A percentile compares a stretch with the other conserved stretches of the same genome.
Conservation (phyloP, 768 basidiomycete genomes). For the Lyophyllum shimeji region DNA sequence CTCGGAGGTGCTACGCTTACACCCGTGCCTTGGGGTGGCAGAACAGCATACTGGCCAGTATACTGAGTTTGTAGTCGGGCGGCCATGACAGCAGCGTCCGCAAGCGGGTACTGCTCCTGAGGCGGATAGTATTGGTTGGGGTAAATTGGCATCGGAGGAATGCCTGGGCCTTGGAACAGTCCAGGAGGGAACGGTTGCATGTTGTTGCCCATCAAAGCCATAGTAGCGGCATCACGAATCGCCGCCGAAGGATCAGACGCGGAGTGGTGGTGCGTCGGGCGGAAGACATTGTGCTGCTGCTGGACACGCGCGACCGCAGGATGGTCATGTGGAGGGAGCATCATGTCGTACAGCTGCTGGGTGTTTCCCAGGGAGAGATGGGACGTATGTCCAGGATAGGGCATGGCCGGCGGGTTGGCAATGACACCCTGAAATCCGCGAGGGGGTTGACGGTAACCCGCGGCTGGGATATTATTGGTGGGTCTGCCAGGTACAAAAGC, state of each 20-base stretch:
- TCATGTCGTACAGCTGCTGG: constrained; percentile 82
- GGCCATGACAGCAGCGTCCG: constrained; percentile 55
- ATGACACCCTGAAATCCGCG: constrained; percentile 55
- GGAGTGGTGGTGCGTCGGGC: constrained; percentile 77
- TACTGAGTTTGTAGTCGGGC: constrained; percentile 68
- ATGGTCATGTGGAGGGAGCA: constrained; percentile 59
- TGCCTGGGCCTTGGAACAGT: constrained; percentile 53
- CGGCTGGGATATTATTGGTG: constrained; percentile 41
- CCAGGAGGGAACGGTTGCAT: constrained; percentile 58
- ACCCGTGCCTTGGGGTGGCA: constrained; percentile 27
- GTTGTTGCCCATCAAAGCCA: constrained; percentile 59
- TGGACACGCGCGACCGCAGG: constrained; percentile 75
- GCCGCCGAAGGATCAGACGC: constrained; percentile 77
- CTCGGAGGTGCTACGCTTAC: constrained; percentile 29
- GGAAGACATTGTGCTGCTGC: constrained; percentile 76
- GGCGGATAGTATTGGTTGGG: constrained; percentile 68
- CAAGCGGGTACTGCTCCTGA: constrained; percentile 53
- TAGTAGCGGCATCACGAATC: constrained; percentile 67
- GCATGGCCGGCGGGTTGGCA: constrained; percentile 53
- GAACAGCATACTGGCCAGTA: constrained; percentile 45
- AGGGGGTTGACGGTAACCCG: constrained; percentile 62
- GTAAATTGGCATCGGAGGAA: constrained; percentile 63
- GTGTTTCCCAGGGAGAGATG: constrained; percentile 73
- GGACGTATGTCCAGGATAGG: constrained; percentile 56
- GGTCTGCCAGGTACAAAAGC: constrained; percentile 54